Percentiles rank a stretch among this genome's conserved stretches.
Conservation (phyloP, 2,329 filamentous ascomycete species). For the Colletotrichum scovillei region DNA sequence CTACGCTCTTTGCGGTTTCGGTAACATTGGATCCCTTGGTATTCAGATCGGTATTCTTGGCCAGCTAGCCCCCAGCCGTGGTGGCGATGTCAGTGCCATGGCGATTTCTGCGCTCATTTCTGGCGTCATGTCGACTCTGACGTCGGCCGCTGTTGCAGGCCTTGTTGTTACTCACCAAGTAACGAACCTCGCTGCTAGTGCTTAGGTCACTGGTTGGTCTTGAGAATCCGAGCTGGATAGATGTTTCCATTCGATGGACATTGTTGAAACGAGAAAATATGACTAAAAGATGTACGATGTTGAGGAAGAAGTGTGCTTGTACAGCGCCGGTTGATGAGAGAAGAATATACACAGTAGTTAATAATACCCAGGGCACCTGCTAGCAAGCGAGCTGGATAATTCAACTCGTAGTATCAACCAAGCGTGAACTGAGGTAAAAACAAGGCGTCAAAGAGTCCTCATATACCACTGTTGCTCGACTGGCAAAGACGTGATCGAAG, state of each 20-base stretch:
- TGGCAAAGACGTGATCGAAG: constrained; percentile 1
- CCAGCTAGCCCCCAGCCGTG: constrained; percentile 80
- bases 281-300: constrained; percentile 25
- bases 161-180: constrained; percentile 72
- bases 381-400: constrained; percentile 23
- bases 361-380: constrained; percentile 23
- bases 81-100: constrained; percentile 79
- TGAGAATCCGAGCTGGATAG: neutral
- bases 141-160: constrained; percentile 81
- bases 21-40: constrained; percentile 88
- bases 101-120: constrained; percentile 82
- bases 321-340: neutral
- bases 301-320: neutral
- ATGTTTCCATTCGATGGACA: no score
- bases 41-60: constrained; percentile 90
- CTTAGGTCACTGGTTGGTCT: neutral
- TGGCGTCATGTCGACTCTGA: constrained; percentile 83
- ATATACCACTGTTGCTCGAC: neutral
- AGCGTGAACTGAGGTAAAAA: no score
- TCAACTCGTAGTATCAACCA: neutral
- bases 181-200: neutral
- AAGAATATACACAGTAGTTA: neutral
- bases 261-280: neutral
- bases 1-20: constrained; percentile 86
- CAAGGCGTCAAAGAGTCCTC: neutral